phyloP scores from a whole-genome alignment of 805 yeast genomes.

The Pichia manshurica region DNA sequence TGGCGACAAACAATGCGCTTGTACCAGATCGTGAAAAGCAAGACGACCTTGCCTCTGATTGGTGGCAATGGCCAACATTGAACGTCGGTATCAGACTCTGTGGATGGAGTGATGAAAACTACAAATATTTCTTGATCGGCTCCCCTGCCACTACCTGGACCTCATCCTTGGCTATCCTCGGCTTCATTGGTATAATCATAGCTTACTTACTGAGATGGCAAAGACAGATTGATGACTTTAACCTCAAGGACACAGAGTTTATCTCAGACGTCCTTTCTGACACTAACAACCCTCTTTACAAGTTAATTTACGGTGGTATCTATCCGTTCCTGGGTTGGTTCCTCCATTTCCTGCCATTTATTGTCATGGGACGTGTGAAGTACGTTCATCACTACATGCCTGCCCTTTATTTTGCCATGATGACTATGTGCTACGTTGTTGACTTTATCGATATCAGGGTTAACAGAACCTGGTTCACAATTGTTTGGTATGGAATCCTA shows the following conservation, averaged over 20 bases:
- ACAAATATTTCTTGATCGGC: conserved; percentile 65
- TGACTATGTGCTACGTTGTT: conserved; percentile 59
- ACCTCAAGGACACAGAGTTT: conserved; percentile 16
- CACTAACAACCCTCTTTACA: conserved; percentile 16
- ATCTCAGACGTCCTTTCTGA: conserved; percentile 10
- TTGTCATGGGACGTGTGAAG: conserved; percentile 92
- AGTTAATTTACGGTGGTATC: conserved; percentile 57
- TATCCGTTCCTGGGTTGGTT: conserved; percentile 90
- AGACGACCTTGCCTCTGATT: conserved; percentile 64
- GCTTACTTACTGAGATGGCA: conserved; percentile 68
- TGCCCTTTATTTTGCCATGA: conserved; percentile 88
- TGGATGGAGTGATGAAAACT: conserved; percentile 55
- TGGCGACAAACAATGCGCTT: conserved; percentile 78
- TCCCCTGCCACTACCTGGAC: conserved; percentile 78
- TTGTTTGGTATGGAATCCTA: conserved; percentile 36
- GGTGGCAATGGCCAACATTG: conserved; percentile 90
- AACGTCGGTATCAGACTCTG: conserved; percentile 71
- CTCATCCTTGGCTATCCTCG: conserved; percentile 54
- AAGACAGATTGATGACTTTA: conserved; percentile 65
- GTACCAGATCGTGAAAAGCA: conserved; percentile 72
- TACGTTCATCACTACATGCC: conserved; percentile 97
- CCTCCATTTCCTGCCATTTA: conserved; percentile 82
- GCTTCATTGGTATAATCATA: conserved; percentile 42
- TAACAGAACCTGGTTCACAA: conserved; percentile 22
- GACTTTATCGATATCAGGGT: conserved; percentile 32